Conservation (phyloP, 768 basidiomycete species). For the Rhizopogon roseolus region DNA sequence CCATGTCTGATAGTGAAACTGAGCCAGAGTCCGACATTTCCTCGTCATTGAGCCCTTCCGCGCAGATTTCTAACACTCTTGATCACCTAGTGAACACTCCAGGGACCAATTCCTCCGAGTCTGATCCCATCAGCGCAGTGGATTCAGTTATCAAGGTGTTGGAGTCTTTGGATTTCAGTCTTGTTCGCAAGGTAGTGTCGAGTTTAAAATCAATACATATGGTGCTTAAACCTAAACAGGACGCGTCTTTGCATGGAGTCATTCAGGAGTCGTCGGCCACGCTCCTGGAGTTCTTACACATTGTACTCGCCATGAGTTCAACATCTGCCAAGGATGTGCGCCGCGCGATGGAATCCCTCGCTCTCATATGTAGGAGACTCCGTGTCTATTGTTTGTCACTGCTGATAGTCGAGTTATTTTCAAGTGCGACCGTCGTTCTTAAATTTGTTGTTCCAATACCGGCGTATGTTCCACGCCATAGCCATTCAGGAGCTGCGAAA, state of each 20-base stretch:
- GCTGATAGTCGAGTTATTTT: constrained; percentile 3
- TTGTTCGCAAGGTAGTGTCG: constrained; percentile 21
- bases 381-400: background rate
- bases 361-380: constrained; percentile 16
- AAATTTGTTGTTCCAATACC: constrained; percentile 44
- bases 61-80: background rate
- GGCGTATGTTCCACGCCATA: constrained; percentile 43
- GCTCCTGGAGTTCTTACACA: constrained; percentile 28
- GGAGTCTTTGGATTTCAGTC: constrained; percentile 22
- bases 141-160: constrained; percentile 19
- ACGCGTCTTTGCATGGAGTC: constrained; percentile 25
- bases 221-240: constrained; percentile 21
- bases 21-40: constrained; percentile 43
- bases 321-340: constrained; percentile 1
- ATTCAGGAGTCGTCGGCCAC: constrained; percentile 30
- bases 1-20: constrained; percentile 44
- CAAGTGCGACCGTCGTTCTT: constrained; percentile 30
- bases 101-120: background rate
- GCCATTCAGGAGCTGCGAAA: constrained; percentile 29
- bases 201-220: background rate
- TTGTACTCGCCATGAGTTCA: constrained; percentile 10
- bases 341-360: constrained; percentile 8
- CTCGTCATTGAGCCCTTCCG: constrained; percentile 5
- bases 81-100: background rate
- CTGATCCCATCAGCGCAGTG: constrained; percentile 10